Evolutionary conservation across 1,284 basidiomycete genomes (phyloP).

Genomic region (Trichosporon asahii): DNA sequence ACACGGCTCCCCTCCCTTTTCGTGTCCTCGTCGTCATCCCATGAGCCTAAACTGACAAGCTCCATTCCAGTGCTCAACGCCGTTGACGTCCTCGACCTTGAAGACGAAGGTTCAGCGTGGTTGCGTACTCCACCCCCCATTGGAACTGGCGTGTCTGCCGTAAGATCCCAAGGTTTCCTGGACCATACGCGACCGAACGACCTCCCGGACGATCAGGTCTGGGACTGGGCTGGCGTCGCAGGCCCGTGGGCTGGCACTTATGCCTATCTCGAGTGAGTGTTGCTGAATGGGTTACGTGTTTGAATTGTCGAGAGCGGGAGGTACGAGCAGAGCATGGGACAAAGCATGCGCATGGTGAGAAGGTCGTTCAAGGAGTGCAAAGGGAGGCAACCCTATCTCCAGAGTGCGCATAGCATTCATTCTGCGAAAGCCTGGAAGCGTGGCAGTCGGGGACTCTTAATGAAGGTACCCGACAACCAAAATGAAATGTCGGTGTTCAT

Average conservation of each 20-base stretch:
- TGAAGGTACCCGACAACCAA: not conserved
- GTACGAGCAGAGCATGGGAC: not conserved
- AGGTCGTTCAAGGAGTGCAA: not conserved
- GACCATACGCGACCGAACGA: not conserved
- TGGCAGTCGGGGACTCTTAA: not conserved
- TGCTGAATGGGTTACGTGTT: not conserved
- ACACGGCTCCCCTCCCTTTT: not conserved
- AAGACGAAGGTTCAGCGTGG: slow-evolving; percentile 29
- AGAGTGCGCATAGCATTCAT: not conserved
- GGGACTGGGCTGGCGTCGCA: slow-evolving; percentile 45
- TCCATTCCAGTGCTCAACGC: slow-evolving; percentile 38
- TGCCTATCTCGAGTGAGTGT: slow-evolving; percentile 46
- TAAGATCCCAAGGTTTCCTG: not conserved
- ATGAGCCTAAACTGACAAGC: not conserved
- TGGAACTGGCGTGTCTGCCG: slow-evolving; percentile 26
- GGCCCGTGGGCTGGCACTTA: slow-evolving; percentile 45
- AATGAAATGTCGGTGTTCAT: not conserved
- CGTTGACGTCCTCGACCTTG: slow-evolving; percentile 30
- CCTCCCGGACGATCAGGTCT: slow-evolving; percentile 28
- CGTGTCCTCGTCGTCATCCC: not conserved
- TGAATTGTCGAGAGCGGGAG: not conserved
- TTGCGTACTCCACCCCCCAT: slow-evolving; percentile 32
- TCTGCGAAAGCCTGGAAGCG: not conserved
- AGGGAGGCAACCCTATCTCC: not conserved
- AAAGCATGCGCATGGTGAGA: not conserved